A percentile compares a stretch with the other conserved stretches of the same genome.
These are phyloP conservation scores for Nyssa sinensis DNA, from an alignment of 148 eudicot genomes.

Conservation along the genomic window DNA sequence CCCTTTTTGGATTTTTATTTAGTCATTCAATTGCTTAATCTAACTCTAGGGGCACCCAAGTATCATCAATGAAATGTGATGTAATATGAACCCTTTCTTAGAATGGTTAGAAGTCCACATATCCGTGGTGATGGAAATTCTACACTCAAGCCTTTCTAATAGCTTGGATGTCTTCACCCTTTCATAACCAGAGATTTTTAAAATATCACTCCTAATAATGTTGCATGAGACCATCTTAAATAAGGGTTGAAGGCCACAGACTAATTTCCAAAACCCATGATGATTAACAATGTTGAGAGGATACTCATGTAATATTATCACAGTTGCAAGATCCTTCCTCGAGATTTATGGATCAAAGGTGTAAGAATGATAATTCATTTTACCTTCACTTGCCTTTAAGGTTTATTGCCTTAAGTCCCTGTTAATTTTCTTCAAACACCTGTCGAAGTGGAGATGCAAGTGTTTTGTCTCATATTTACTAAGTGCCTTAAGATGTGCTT, in stretches of 20 bases:
- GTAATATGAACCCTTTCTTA: conserved; percentile 23
- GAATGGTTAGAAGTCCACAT: conserved; percentile 26
- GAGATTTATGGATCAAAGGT: background rate
- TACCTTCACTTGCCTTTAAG: background rate
- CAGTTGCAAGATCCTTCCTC: background rate
- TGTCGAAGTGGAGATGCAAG: background rate
- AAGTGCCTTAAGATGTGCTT: too few relatives aligned
- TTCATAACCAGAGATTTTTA: conserved; percentile 15
- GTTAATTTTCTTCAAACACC: background rate
- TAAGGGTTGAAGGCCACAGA: background rate
- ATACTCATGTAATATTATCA: too few relatives aligned
- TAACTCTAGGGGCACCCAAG: too few relatives aligned
- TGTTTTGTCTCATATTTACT: background rate
- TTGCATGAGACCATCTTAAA: background rate
- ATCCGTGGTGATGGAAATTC: conserved; percentile 19
- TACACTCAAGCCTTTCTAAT: background rate
- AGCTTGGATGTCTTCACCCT: background rate
- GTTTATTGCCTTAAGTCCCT: background rate
- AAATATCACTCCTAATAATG: conserved; percentile 9
- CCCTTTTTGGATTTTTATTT: too few relatives aligned
- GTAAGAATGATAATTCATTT: background rate
- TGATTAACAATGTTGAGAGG: too few relatives aligned
- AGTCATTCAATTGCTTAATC: too few relatives aligned
- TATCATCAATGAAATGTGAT: conserved; percentile 26
- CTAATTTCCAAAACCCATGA: background rate